phyloP scores from a whole-genome alignment of 164 flowering plant genomes.

The Kingdonia uniflora region DNA sequence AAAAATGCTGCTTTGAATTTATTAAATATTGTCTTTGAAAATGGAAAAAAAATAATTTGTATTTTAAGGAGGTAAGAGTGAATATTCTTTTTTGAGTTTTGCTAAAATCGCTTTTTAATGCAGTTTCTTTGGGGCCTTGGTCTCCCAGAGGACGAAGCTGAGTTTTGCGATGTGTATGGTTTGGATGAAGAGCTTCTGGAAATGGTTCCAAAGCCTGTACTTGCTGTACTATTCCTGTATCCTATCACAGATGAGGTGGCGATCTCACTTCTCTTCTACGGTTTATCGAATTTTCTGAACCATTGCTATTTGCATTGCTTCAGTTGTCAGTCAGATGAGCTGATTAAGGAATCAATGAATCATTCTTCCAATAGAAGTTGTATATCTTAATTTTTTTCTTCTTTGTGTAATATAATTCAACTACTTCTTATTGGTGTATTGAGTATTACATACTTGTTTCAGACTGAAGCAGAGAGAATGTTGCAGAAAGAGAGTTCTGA shows the following conservation, averaged over 20 bases:
- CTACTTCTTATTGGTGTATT: too few relatives aligned
- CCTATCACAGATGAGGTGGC: constrained; percentile 73
- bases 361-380: too few relatives aligned
- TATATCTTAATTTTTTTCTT: too few relatives aligned
- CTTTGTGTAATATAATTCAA: too few relatives aligned
- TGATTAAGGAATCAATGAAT: too few relatives aligned
- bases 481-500: constrained; percentile 30
- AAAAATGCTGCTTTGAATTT: too few relatives aligned
- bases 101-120: constrained; percentile 3
- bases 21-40: too few relatives aligned
- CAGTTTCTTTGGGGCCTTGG: constrained; percentile 97
- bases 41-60: too few relatives aligned
- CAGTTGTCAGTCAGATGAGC: too few relatives aligned
- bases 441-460: constrained; percentile 12
- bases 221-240: constrained; percentile 78
- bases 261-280: too few relatives aligned
- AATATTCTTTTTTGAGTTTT: not conserved
- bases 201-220: constrained; percentile 94
- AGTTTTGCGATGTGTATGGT: constrained; percentile 88
- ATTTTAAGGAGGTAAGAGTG: not conserved
- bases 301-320: not conserved
- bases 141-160: constrained; percentile 61
- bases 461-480: constrained; percentile 73
- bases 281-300: too few relatives aligned
- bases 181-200: constrained; percentile 84